Base-by-base conservation (phyloP, 78 protist species). In the Polysphondylium violaceum region DNA sequence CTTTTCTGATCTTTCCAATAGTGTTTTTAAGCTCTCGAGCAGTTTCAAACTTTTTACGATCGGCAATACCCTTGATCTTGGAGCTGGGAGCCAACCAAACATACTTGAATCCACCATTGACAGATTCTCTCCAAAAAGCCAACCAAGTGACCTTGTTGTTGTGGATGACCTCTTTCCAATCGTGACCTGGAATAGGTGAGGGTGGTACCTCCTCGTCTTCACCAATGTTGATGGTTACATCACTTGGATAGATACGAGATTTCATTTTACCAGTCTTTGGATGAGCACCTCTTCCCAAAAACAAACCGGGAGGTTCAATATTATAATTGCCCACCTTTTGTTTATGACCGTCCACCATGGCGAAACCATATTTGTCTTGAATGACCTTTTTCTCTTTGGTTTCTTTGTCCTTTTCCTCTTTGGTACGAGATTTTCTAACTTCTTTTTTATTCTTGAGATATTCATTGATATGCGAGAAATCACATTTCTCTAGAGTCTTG, bases 251-350 rank as follows among this genome's bases (percentile, higher is more conserved):
- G 44, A 99, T 81, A 23, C 99, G 94, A 16, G 12, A 12, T 89
- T 98, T 99, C 31, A 98, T 50, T 71, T 11, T 65, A 43, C 99
- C 99, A 65, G 86, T 81, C 77, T 90, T 94, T 11, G 99, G 99
- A 92, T 99, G 99, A n/a, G 74, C 95, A 51, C 99, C 99, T 25
- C 99, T 96, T 6, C 99, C 99, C n/a, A 96, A 95, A 94, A 98
- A 99, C 43, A 99, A 94, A 2, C 99, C 99, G 0, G 99, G 99
- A 14, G 99, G 98, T 61, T 99, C 99, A n/a, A 98, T 88, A 21
- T 71, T 33, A 63, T 87, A 98, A 87, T 98, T 98, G 61, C 98
- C 99, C 29, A 99, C 87, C 76, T 75, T 68, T 76, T 97, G 97
- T 74, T 86, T 81, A 43, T 38, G 77, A 12, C 99, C 99, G 79